Evolutionary conservation across 352 stramenopile species (phyloP).

Genomic region (Thraustochytrium striatum): DNA sequence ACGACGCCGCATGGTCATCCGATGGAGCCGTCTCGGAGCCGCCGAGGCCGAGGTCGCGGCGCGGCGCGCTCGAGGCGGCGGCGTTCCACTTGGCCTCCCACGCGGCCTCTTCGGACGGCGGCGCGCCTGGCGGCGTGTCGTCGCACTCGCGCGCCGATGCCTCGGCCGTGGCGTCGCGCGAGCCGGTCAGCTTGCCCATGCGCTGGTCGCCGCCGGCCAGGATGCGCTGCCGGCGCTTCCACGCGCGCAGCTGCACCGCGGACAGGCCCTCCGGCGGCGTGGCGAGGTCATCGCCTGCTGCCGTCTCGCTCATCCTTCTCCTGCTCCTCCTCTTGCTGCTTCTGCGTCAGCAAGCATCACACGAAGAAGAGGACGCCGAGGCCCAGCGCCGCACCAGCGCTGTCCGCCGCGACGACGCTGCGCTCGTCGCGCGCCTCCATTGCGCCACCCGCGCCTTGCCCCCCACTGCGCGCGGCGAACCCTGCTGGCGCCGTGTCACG

Average conservation of each 20-base stretch:
- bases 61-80: neutral
- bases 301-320: too few species aligned
- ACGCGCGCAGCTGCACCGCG: slow-evolving; percentile 23
- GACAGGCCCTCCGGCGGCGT: too few species aligned
- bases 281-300: too few species aligned
- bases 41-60: slow-evolving; percentile 8
- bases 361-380: too few species aligned
- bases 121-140: neutral
- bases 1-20: neutral
- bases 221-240: slow-evolving; percentile 33
- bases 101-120: neutral
- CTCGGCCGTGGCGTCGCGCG: slow-evolving; percentile 11
- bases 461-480: too few species aligned
- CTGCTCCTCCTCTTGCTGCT: too few species aligned
- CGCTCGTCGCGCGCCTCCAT: too few species aligned
- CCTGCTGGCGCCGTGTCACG: too few species aligned
- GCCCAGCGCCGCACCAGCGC: too few species aligned
- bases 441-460: too few species aligned
- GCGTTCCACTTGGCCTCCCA: neutral
- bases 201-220: neutral
- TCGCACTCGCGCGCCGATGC: neutral
- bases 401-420: too few species aligned
- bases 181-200: slow-evolving; percentile 23
- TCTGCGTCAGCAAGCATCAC: too few species aligned
- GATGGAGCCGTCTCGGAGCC: slow-evolving; percentile 6